Conservation (phyloP, 352 stramenopile species). For the Albugo candida region DNA sequence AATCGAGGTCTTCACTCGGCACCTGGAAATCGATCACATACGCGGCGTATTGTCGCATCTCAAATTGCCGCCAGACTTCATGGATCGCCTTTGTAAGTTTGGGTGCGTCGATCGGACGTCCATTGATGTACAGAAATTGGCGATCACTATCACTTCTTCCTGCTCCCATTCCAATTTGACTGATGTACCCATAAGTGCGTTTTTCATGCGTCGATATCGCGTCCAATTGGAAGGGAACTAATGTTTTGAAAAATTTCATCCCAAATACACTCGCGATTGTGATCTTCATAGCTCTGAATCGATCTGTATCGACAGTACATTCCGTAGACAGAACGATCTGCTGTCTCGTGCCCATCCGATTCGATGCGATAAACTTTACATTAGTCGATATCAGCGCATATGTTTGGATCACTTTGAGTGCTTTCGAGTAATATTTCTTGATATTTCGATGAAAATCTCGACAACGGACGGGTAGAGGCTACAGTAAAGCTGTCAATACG, state of each 20-base stretch:
- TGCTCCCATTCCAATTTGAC: conserved; percentile 39
- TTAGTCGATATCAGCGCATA: conserved; percentile 41
- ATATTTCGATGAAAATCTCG: conserved; percentile 87
- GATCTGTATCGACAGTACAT: neutral
- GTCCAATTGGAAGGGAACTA: conserved; percentile 56
- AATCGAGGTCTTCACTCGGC: conserved; percentile 80
- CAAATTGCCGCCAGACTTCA: conserved; percentile 82
- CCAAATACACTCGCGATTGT: conserved; percentile 81
- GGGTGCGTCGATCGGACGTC: conserved; percentile 86
- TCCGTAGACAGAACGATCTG: conserved; percentile 51
- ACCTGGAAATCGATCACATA: conserved; percentile 85
- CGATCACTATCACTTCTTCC: conserved; percentile 71
- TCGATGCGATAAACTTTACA: conserved; percentile 37
- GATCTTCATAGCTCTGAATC: conserved; percentile 51
- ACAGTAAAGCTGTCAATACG: neutral
- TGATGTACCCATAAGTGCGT: conserved; percentile 49
- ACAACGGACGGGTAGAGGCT: conserved; percentile 81
- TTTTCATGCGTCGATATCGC: conserved; percentile 14
- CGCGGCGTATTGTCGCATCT: conserved; percentile 86
- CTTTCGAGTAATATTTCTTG: conserved; percentile 84
- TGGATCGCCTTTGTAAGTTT: conserved; percentile 65
- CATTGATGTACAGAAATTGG: conserved; percentile 95
- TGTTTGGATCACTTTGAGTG: conserved; percentile 83
- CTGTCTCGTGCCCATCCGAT: conserved; percentile 15
- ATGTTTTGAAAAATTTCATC: conserved; percentile 76